These are phyloP conservation scores for Kwoniella dejecticola DNA, from an alignment of 768 basidiomycete species.

Conservation along the genomic window DNA sequence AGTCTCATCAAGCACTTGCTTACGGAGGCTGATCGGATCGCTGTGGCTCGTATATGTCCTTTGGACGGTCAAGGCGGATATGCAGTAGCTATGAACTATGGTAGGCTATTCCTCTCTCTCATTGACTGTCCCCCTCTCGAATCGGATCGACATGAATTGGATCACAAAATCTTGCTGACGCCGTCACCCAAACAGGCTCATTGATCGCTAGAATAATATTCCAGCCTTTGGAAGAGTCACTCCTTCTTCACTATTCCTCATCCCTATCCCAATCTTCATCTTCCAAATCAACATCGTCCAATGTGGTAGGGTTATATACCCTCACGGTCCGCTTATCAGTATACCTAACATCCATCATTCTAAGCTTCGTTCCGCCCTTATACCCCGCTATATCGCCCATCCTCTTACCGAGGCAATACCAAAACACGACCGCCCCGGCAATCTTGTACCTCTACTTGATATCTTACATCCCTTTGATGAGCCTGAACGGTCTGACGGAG, in stretches of 20 bases:
- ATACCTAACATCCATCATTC: conserved; percentile 68
- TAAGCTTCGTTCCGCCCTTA: conserved; percentile 75
- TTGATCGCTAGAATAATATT: conserved; percentile 88
- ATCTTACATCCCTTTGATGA: conserved; percentile 85
- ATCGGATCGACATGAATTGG: no score
- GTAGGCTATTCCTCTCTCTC: conserved; percentile 58
- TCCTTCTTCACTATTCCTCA: conserved; percentile 83
- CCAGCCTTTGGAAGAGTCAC: conserved; percentile 92
- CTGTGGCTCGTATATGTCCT: conserved; percentile 80
- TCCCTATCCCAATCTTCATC: conserved; percentile 52
- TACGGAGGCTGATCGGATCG: conserved; percentile 91
- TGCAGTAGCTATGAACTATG: conserved; percentile 93
- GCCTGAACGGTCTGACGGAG: conserved; percentile 86
- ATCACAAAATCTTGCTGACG: no score
- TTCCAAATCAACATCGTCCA: conserved; percentile 55
- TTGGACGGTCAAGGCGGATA: conserved; percentile 90
- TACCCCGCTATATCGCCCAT: conserved; percentile 69
- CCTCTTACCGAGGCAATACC: conserved; percentile 65
- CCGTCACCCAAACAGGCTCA: conserved; percentile 65
- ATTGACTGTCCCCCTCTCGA: neutral
- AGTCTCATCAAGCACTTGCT: conserved; percentile 90
- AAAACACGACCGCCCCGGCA: conserved; percentile 71
- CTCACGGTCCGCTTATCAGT: conserved; percentile 67
- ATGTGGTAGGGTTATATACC: conserved; percentile 52
- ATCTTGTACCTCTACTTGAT: conserved; percentile 75